Conservation (phyloP, 768 basidiomycete genomes). For the Hortiboletus campestris region DNA sequence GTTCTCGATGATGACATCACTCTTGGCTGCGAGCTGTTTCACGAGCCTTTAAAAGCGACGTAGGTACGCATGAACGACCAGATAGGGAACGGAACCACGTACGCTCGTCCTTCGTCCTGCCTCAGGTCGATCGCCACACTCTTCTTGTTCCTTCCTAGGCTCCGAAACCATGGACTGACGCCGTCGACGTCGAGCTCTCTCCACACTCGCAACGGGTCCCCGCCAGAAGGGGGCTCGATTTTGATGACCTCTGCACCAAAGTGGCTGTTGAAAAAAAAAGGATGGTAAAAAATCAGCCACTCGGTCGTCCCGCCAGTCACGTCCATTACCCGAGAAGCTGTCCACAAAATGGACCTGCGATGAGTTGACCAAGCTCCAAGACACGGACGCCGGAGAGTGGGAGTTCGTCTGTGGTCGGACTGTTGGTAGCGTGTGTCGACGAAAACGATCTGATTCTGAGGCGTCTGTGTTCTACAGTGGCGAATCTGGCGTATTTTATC, state of each 20-base stretch:
- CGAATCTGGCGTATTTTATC: background rate
- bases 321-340: conserved; percentile 61
- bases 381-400: conserved; percentile 64
- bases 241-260: conserved; percentile 76
- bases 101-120: conserved; percentile 54
- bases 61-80: background rate
- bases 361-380: conserved; percentile 67
- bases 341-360: conserved; percentile 72
- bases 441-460: conserved; percentile 7
- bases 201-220: conserved; percentile 71
- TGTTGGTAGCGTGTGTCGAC: conserved; percentile 9
- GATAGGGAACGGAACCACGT: conserved; percentile 10
- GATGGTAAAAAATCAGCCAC: background rate
- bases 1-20: conserved; percentile 69
- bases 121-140: conserved; percentile 67
- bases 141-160: conserved; percentile 71
- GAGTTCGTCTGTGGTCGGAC: conserved; percentile 33
- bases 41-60: conserved; percentile 46
- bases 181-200: conserved; percentile 70
- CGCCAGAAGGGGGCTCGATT: conserved; percentile 59
- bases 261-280: conserved; percentile 42
- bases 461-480: background rate
- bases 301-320: background rate
- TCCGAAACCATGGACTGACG: conserved; percentile 72
- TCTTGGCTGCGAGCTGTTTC: conserved; percentile 55